Base-by-base conservation (phyloP, 768 basidiomycete genomes). In the Leucocoprinus leucothites region DNA sequence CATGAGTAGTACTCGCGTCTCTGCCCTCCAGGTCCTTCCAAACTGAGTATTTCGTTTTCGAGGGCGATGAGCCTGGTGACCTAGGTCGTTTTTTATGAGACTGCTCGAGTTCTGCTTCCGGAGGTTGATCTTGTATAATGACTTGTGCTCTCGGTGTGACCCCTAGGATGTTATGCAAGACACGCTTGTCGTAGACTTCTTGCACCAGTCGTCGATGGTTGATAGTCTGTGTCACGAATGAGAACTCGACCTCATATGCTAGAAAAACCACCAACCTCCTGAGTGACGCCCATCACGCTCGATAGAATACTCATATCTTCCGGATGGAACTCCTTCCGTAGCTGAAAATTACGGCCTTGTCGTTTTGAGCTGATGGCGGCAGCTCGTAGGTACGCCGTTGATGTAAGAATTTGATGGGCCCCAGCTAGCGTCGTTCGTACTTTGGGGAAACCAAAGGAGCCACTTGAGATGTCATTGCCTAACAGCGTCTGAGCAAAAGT, bases 391-490 rank as follows among this genome's bases (percentile, higher is more conserved):
- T 83, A 91, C 31, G 91, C 79, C 1, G 86, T 81, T 0, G 89
- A 79, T n/a, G 86, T 86, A 65, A 99, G 75, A 40, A 91, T 89
- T 24, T 75, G 78, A 66, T 80, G 77, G 14, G 89, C 96, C 1
- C 95, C 95, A 0, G 89, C 86, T 57, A 98, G 79, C 2, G 92
- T 88, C 48, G 83, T 81, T 21, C 86, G 85, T 36, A 98, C 94
- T 64, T 86, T 87, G 24, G 79, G 73, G 59, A 97, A 91, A 31
- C 83, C 86, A 69, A 84, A 95, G 0, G 94, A 94, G 1, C 94
- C 92, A 49, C 80, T 83, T 0, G 94, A 93, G 24, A 98, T 92
- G 70, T 98, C 95, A 66, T 98, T 98, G 19, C 85, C 94, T 98
- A 64, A 28, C 7, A 35, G 9, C n/a, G 31, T 35, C 16, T 31